Conservation (phyloP, 1,284 basidiomycete species). For the Tilletiaria anomala region DNA sequence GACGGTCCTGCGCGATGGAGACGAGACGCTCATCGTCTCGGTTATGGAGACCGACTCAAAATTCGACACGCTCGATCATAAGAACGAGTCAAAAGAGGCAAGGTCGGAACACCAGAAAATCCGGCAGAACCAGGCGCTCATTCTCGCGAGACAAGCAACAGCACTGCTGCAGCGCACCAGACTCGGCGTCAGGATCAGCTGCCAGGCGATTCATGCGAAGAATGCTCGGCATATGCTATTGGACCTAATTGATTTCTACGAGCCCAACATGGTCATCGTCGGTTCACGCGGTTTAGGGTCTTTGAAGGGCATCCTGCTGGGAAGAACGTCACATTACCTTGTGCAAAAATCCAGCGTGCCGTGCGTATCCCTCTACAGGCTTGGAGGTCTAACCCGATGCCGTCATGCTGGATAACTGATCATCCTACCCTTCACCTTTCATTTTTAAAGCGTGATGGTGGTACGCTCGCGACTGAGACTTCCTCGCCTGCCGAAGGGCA, state of each 20-base stretch:
- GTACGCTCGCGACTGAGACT: too few relatives aligned
- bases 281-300: constrained; percentile 80
- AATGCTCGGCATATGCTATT: constrained; percentile 84
- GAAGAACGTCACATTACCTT: constrained; percentile 93
- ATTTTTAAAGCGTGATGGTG: too few relatives aligned
- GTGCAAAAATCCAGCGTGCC: constrained; percentile 83
- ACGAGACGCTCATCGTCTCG: constrained; percentile 53
- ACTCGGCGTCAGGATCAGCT: constrained; percentile 68
- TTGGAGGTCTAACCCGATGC: too few relatives aligned
- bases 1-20: constrained; percentile 84
- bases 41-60: constrained; percentile 86
- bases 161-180: constrained; percentile 75
- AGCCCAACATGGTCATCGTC: constrained; percentile 86
- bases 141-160: constrained; percentile 69
- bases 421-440: too few relatives aligned
- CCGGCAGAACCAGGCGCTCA: constrained; percentile 73
- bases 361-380: too few relatives aligned
- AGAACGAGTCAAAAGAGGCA: constrained; percentile 50
- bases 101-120: constrained; percentile 77
- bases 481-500: too few relatives aligned
- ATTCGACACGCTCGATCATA: constrained; percentile 40
- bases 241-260: constrained; percentile 70
- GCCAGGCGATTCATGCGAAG: constrained; percentile 83
- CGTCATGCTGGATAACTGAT: too few relatives aligned
- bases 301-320: constrained; percentile 82